phyloP scores from a whole-genome alignment of 73 alveolate genomes.

The Paramecium sexaurelia region DNA sequence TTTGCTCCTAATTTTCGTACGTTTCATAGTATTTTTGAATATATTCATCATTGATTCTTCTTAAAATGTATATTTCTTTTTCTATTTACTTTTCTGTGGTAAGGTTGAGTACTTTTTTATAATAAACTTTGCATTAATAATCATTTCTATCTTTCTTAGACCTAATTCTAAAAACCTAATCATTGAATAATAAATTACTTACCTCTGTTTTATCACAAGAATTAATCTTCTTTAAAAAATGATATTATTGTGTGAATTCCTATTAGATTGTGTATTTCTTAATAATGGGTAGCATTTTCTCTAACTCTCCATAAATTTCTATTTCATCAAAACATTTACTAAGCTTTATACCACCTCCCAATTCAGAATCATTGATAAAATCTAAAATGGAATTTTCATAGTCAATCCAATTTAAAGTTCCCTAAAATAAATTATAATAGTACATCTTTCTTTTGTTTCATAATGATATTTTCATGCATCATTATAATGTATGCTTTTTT shows the following conservation, averaged over 20 bases:
- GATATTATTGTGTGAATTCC: neutral
- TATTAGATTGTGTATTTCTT: neutral
- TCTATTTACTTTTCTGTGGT: neutral
- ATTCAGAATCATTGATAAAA: neutral
- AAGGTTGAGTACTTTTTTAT: neutral
- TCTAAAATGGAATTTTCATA: conserved; percentile 5
- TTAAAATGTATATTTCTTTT: neutral
- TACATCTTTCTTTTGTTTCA: neutral
- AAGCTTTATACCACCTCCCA: neutral
- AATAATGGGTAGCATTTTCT: neutral
- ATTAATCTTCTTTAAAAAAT: neutral
- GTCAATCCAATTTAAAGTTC: neutral
- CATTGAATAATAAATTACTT: neutral
- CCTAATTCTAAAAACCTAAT: neutral
- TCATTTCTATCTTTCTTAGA: conserved; percentile 22
- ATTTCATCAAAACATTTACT: neutral
- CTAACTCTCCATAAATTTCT: conserved; percentile 2
- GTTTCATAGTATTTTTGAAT: conserved; percentile 1
- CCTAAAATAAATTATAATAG: neutral
- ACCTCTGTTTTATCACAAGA: conserved; percentile 21
- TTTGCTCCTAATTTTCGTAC: neutral
- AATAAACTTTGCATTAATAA: neutral
- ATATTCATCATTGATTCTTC: neutral
- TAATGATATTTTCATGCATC: neutral
- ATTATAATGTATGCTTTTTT: neutral